phyloP scores from a whole-genome alignment of 306 rosid species.

The Cicer arietinum region DNA sequence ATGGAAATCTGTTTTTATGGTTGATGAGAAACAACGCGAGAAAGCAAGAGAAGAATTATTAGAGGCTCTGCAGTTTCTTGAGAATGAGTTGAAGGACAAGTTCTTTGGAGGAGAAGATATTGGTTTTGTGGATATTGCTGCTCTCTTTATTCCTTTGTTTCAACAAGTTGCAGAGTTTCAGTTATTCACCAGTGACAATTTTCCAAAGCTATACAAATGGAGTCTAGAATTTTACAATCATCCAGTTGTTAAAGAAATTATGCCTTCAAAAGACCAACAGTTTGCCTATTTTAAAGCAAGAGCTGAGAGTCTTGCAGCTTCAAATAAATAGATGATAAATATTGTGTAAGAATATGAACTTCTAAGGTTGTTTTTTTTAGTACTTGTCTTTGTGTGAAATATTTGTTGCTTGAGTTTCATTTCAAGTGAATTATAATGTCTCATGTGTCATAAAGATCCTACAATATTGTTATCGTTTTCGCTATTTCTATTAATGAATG shows the following conservation, averaged over 20 bases:
- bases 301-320: constrained; percentile 2
- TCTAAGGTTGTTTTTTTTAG: not conserved
- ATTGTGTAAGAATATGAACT: constrained; percentile 37
- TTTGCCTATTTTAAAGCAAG: constrained; percentile 36
- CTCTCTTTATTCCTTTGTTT: constrained; percentile 32
- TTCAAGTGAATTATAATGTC: not conserved
- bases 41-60: constrained; percentile 46
- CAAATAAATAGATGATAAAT: constrained; percentile 21
- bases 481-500: not conserved
- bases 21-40: constrained; percentile 44
- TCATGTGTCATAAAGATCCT: not conserved
- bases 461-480: not conserved
- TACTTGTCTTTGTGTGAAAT: not conserved
- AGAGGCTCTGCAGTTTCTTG: constrained; percentile 49
- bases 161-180: constrained; percentile 52
- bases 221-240: constrained; percentile 45
- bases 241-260: constrained; percentile 40
- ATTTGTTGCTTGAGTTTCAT: not conserved
- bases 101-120: constrained; percentile 67
- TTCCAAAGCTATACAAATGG: constrained; percentile 58
- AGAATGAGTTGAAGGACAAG: constrained; percentile 60
- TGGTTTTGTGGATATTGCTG: constrained; percentile 63
- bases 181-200: constrained; percentile 46
- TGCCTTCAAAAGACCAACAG: constrained; percentile 53
- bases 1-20: constrained; percentile 28